Percentiles rank a stretch among this genome's conserved stretches.
Evolutionary conservation across 495 filamentous ascomycete genomes (phyloP).

Genomic region (Tuber magnatum): DNA sequence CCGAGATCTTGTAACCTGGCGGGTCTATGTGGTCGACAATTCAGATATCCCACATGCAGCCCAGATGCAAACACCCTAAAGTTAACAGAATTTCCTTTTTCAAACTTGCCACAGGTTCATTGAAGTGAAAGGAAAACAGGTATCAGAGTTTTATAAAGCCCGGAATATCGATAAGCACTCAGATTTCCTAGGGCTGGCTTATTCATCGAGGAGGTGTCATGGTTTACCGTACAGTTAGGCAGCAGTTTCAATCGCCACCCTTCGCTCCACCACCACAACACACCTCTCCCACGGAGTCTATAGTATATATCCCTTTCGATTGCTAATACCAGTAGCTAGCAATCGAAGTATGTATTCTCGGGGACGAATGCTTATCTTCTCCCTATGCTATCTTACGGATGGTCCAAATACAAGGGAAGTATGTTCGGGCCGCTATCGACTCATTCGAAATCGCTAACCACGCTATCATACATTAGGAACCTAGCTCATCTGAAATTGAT

Average conservation of each 20-base stretch:
- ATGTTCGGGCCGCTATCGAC: neutral
- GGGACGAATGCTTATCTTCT: neutral
- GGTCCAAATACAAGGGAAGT: neutral
- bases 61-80: slow-evolving; percentile 2
- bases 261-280: neutral
- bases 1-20: neutral
- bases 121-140: neutral
- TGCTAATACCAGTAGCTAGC: neutral
- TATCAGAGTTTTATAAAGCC: neutral
- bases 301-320: neutral
- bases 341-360: neutral
- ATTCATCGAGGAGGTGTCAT: neutral
- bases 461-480: neutral
- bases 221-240: neutral
- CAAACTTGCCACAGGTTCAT: neutral
- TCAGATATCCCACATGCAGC: neutral
- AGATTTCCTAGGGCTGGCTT: neutral
- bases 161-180: neutral
- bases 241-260: neutral
- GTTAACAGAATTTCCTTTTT: neutral
- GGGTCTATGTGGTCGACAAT: neutral
- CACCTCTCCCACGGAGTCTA: neutral
- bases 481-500: neutral
- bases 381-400: neutral
- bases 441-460: neutral